These are phyloP conservation scores for Talaromyces rugulosus DNA, from an alignment of 2,329 filamentous ascomycete genomes.

Conservation along the genomic window DNA sequence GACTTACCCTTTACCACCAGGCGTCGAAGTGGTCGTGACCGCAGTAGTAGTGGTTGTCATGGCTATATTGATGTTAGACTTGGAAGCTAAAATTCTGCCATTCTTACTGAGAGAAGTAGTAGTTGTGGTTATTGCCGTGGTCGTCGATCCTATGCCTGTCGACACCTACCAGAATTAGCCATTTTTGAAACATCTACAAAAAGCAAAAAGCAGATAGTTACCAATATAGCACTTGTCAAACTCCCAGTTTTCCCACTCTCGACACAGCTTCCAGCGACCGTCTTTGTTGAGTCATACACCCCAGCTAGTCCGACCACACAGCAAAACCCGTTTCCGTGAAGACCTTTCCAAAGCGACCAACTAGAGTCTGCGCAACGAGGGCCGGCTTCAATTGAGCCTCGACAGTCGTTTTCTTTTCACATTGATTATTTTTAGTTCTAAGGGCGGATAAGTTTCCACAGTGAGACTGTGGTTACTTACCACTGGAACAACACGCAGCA, in stretches of 20 bases:
- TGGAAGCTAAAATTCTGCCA: not conserved
- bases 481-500: slow-evolving; percentile 5
- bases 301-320: slow-evolving; percentile 4
- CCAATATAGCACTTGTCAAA: slow-evolving; percentile 2
- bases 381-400: not conserved
- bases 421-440: not conserved
- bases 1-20: not conserved
- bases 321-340: slow-evolving; percentile 7
- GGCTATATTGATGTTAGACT: not conserved
- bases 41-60: not conserved
- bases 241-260: not conserved
- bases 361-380: slow-evolving; percentile 1
- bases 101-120: not conserved
- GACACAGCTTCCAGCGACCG: slow-evolving; percentile 5
- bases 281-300: not conserved
- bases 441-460: not conserved
- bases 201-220: not conserved
- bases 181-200: not conserved
- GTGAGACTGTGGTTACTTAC: not conserved
- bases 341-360: slow-evolving; percentile 9
- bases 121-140: not conserved
- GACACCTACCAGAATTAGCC: not conserved
- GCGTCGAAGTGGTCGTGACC: not conserved
- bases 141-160: slow-evolving; percentile 3
- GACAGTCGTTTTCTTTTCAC: not conserved